Percentiles rank a stretch among this genome's conserved stretches.
Evolutionary conservation across 768 basidiomycete species (phyloP).

Genomic region (Tremella mesenterica): DNA sequence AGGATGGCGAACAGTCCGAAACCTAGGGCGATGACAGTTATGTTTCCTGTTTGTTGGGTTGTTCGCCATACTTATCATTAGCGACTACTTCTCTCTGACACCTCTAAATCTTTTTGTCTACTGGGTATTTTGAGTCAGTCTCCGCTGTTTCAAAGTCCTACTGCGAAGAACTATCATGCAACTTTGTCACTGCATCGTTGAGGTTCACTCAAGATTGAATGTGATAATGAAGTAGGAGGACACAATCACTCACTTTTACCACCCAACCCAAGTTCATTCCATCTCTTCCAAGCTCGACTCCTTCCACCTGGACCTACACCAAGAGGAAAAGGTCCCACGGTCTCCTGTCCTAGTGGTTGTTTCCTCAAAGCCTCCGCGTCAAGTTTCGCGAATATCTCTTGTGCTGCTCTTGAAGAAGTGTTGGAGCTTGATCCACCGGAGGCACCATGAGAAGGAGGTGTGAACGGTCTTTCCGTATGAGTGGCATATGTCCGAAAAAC

Average conservation of each 20-base stretch:
- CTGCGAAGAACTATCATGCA: background rate
- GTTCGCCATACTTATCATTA: constrained; percentile 30
- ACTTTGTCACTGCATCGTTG: background rate
- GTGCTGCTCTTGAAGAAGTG: background rate
- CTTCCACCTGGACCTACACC: constrained; percentile 40
- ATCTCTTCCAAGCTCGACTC: constrained; percentile 37
- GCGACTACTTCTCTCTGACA: background rate
- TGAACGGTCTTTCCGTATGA: constrained; percentile 8
- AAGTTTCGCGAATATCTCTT: constrained; percentile 7
- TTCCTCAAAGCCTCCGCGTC: constrained; percentile 1
- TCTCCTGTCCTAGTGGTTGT: constrained; percentile 11
- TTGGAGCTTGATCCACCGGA: background rate
- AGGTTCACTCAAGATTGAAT: background rate
- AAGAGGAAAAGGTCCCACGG: constrained; percentile 40
- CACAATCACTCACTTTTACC: constrained; percentile 35
- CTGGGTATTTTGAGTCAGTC: background rate
- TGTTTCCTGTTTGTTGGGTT: constrained; percentile 40
- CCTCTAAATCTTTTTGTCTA: background rate
- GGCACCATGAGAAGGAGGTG: too few species aligned
- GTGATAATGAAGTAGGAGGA: too few species aligned
- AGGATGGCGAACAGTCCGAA: constrained; percentile 39
- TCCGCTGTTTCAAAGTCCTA: too few species aligned
- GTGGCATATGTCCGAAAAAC: too few species aligned
- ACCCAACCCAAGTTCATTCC: constrained; percentile 37
- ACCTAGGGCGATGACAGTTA: constrained; percentile 40